phyloP scores from a whole-genome alignment of 306 rosid species.

The Castanea crenata region DNA sequence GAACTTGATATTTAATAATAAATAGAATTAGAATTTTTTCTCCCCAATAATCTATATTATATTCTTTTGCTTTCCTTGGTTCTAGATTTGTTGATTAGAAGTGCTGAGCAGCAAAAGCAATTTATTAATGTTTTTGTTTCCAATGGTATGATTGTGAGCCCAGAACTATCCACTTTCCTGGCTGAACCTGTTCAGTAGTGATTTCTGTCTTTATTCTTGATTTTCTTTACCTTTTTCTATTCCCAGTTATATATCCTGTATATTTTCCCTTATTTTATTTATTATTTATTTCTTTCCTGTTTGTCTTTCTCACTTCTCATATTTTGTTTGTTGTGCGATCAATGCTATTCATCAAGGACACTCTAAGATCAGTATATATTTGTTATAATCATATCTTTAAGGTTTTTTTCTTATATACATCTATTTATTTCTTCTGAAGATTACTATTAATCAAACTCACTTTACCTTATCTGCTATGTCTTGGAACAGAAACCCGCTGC shows the following conservation, averaged over 20 bases:
- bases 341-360: background rate
- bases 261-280: background rate
- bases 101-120: background rate
- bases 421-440: background rate
- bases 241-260: background rate
- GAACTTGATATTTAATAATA: background rate
- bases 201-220: background rate
- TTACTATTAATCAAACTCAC: constrained; percentile 10
- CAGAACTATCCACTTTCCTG: background rate
- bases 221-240: background rate
- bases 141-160: background rate
- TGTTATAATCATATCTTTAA: background rate
- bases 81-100: background rate
- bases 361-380: background rate
- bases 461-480: constrained; percentile 24
- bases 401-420: background rate
- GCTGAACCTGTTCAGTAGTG: background rate
- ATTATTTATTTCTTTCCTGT: background rate
- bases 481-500: constrained; percentile 91
- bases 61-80: background rate
- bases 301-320: background rate
- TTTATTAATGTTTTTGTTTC: background rate
- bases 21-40: background rate
- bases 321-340: background rate
- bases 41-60: background rate